Percentiles rank a stretch among this genome's conserved stretches.
phyloP scores from a whole-genome alignment of 169 alveolate genomes.

The Cytauxzoon felis region DNA sequence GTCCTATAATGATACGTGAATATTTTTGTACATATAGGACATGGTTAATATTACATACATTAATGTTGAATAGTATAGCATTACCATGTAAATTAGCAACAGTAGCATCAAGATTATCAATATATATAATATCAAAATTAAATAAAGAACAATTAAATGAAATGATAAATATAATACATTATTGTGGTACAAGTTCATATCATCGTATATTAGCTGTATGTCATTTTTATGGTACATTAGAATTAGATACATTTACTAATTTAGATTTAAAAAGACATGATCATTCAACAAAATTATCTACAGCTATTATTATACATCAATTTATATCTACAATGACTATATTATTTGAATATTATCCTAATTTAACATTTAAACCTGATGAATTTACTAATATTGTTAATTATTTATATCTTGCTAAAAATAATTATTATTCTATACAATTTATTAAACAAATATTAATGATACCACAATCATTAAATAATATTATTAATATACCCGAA shows the following conservation, averaged over 20 bases:
- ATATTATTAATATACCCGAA: too few relatives aligned
- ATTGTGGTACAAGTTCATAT: constrained; percentile 42
- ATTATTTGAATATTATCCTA: constrained; percentile 5
- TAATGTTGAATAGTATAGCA: constrained; percentile 79
- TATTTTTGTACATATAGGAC: constrained; percentile 67
- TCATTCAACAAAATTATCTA: constrained; percentile 43
- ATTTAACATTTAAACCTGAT: background rate
- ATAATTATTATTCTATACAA: background rate
- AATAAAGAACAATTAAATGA: constrained; percentile 21
- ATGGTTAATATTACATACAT: constrained; percentile 72
- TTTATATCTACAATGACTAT: constrained; percentile 30
- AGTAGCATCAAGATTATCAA: constrained; percentile 77
- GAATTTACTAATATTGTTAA: constrained; percentile 6
- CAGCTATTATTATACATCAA: constrained; percentile 43
- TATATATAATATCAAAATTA: constrained; percentile 65
- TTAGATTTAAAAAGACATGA: constrained; percentile 50
- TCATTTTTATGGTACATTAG: constrained; percentile 33
- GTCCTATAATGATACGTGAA: constrained; percentile 76
- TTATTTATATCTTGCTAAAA: constrained; percentile 12
- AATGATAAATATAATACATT: constrained; percentile 32
- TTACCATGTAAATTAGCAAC: constrained; percentile 81
- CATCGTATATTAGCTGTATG: constrained; percentile 29
- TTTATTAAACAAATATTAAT: background rate
- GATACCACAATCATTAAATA: too few relatives aligned
- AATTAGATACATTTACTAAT: constrained; percentile 47